A percentile compares a stretch with the other conserved stretches of the same genome.
Conservation (phyloP, 2,329 filamentous ascomycete species). For the Neonectria faginata region DNA sequence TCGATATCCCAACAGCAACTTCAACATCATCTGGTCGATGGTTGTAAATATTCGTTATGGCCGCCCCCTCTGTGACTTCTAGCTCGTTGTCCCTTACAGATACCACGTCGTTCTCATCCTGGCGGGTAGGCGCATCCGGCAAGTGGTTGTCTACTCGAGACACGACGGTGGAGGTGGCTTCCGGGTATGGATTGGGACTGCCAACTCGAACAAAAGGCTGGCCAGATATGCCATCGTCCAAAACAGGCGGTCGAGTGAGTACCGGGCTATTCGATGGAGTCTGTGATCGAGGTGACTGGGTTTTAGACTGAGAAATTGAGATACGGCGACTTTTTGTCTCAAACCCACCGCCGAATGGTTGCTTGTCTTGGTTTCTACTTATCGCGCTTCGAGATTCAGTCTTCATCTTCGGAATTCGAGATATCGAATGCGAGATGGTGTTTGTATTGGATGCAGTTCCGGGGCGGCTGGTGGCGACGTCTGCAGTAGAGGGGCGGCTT, state of each 20-base stretch:
- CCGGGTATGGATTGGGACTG: slow-evolving; percentile 47
- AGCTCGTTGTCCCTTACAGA: slow-evolving; percentile 22
- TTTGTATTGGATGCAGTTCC: slow-evolving; percentile 33
- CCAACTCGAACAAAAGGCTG: slow-evolving; percentile 65
- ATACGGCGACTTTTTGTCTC: slow-evolving; percentile 29
- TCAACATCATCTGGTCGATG: slow-evolving; percentile 56
- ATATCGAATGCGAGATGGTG: slow-evolving; percentile 31
- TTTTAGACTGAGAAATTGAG: slow-evolving; percentile 38
- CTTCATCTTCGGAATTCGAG: slow-evolving; percentile 39
- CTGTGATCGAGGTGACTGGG: slow-evolving; percentile 37
- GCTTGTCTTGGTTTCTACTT: slow-evolving; percentile 23
- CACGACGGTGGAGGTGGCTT: slow-evolving; percentile 29
- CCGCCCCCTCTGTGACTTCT: slow-evolving; percentile 21
- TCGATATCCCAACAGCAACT: slow-evolving; percentile 89
- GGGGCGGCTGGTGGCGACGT: slow-evolving; percentile 33
- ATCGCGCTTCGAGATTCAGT: slow-evolving; percentile 32
- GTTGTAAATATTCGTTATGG: slow-evolving; percentile 19
- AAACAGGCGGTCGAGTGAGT: slow-evolving; percentile 37
- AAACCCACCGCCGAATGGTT: slow-evolving; percentile 29
- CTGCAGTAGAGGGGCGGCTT: slow-evolving; percentile 29
- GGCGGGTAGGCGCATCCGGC: slow-evolving; percentile 19
- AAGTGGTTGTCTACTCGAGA: slow-evolving; percentile 14
- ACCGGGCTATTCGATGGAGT: slow-evolving; percentile 41
- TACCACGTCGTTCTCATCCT: slow-evolving; percentile 16
- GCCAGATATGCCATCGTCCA: slow-evolving; percentile 66